These are phyloP conservation scores for Daedalea quercina DNA, from an alignment of 768 basidiomycete genomes.

Conservation along the genomic window DNA sequence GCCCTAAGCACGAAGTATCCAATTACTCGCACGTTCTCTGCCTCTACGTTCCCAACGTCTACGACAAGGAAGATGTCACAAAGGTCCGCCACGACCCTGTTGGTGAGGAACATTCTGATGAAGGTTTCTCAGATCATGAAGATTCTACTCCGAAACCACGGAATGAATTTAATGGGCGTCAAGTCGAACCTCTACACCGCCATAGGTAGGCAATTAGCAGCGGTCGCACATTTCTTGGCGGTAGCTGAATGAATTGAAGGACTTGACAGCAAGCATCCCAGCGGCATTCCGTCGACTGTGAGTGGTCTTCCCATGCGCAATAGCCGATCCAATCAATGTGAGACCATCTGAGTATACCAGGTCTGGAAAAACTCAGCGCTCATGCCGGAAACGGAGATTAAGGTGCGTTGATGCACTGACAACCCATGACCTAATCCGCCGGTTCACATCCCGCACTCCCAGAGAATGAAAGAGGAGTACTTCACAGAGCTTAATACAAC, in stretches of 20 bases:
- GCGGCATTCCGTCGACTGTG: slow-evolving; percentile 67
- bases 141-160: slow-evolving; percentile 58
- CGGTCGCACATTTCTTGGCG: neutral
- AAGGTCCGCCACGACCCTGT: slow-evolving; percentile 31
- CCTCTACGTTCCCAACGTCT: slow-evolving; percentile 66
- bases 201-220: slow-evolving; percentile 35
- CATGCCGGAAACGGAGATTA: slow-evolving; percentile 53
- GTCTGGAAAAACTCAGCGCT: slow-evolving; percentile 63
- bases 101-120: slow-evolving; percentile 2
- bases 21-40: slow-evolving; percentile 63
- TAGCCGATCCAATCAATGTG: neutral
- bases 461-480: slow-evolving; percentile 61
- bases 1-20: slow-evolving; percentile 37
- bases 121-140: slow-evolving; percentile 52
- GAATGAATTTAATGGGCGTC: slow-evolving; percentile 57
- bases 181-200: slow-evolving; percentile 66
- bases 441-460: neutral
- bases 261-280: slow-evolving; percentile 71
- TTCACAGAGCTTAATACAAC: slow-evolving; percentile 38
- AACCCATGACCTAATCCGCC: neutral
- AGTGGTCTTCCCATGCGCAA: slow-evolving; percentile 10
- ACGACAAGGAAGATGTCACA: slow-evolving; percentile 52
- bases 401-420: slow-evolving; percentile 32
- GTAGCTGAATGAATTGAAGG: slow-evolving; percentile 28
- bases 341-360: slow-evolving; percentile 32